Evolutionary conservation across 805 yeast species (phyloP), one percentile per base, ranked within the genome.

Genomic region (Kluyveromyces lactis): DNA sequence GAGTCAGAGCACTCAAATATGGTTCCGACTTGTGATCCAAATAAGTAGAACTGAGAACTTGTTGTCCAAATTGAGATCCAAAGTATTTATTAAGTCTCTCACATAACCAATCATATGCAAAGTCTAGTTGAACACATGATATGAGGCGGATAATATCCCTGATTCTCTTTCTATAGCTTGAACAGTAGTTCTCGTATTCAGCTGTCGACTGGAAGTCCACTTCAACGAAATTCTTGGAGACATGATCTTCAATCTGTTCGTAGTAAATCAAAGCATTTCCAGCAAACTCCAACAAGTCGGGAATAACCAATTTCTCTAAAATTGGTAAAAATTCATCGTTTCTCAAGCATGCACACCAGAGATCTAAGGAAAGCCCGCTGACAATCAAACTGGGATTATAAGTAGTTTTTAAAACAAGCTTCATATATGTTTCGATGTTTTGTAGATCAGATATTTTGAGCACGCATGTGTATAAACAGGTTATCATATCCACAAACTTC

Each of bases 271-370:
- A 71, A 41, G 95, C 74, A 47, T 82, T 77, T 0, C 95, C 82
- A 1, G 95, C 76, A 28, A 76, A 73, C 49, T 84, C 84, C 35
- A 94, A 64, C 30, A 92, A 64, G 12, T 75, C 77, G 13, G 92
- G 81, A 24, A 67, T 51, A 28, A 75, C 72, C 4, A 69, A 67
- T 46, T 71, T 72, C 10, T 77, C 75, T 33, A 62, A 34, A 26
- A 56, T 38, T 9, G 62, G 62, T 43, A 80, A 69, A 34, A 83
- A 67, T 43, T 80, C 85, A 49, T 87, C 95, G 42, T 80, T 75
- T 51, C 99, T 72, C 38, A 94, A 64, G 48, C 90, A 77, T 2
- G 90, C 76, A 44, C 95, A 86, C 98, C 98, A 94, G 66, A 92
- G 82, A 56, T 87, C 95, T 38, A 92, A 63, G 0, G 96, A 84